phyloP scores from a whole-genome alignment of 2,329 filamentous ascomycete genomes.

The Cladosporium oxysporum region DNA sequence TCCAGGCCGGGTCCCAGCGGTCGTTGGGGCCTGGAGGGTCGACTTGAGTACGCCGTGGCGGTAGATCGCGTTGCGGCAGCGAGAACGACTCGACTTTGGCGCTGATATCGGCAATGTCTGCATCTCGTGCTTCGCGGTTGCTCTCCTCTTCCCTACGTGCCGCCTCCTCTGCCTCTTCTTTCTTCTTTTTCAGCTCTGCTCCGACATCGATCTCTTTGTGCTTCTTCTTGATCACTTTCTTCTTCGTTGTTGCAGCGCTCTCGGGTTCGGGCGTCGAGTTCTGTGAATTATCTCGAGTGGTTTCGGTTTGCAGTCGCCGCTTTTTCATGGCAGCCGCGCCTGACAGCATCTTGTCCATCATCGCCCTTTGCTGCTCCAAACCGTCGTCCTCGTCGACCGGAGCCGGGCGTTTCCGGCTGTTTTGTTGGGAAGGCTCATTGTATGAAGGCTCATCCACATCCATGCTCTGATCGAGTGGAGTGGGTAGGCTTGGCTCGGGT shows the following conservation, averaged over 20 bases:
- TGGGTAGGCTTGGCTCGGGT: slow-evolving; percentile 20
- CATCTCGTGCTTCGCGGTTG: slow-evolving; percentile 57
- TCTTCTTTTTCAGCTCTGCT: slow-evolving; percentile 59
- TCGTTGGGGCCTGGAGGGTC: slow-evolving; percentile 51
- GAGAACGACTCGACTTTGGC: slow-evolving; percentile 78
- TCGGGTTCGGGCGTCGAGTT: slow-evolving; percentile 45
- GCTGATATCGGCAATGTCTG: slow-evolving; percentile 73
- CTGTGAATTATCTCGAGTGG: slow-evolving; percentile 50
- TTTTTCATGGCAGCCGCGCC: slow-evolving; percentile 77
- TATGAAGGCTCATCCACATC: slow-evolving; percentile 21
- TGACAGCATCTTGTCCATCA: slow-evolving; percentile 73
- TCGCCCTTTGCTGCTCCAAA: slow-evolving; percentile 42
- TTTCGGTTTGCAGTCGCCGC: slow-evolving; percentile 58
- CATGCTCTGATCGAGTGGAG: slow-evolving; percentile 6
- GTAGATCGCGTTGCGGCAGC: slow-evolving; percentile 48
- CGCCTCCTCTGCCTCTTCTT: slow-evolving; percentile 55
- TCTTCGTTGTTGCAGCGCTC: background rate
- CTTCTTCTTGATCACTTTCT: slow-evolving; percentile 3
- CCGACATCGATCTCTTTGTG: slow-evolving; percentile 64
- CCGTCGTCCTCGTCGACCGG: slow-evolving; percentile 26
- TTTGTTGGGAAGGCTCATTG: slow-evolving; percentile 22
- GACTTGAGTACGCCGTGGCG: slow-evolving; percentile 31
- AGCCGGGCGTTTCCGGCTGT: slow-evolving; percentile 33
- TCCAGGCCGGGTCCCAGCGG: slow-evolving; percentile 87
- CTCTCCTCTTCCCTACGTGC: slow-evolving; percentile 66